phyloP scores from a whole-genome alignment of 495 filamentous ascomycete genomes.

The Trichoderma erinaceum region DNA sequence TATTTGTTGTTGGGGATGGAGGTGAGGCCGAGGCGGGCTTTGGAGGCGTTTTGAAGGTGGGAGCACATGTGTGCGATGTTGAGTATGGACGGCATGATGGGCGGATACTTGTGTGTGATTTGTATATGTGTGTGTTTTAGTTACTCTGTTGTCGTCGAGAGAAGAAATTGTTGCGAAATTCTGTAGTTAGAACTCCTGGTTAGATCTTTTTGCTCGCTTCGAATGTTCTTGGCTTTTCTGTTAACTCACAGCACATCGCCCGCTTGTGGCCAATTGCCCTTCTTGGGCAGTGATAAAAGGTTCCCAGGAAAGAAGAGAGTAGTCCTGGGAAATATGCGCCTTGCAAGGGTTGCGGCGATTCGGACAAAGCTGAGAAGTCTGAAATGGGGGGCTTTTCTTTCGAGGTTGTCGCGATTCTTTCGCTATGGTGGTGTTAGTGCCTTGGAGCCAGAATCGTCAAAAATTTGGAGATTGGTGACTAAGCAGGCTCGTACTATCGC shows the following conservation, averaged over 20 bases:
- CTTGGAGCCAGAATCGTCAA: not conserved
- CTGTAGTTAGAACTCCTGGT: not conserved
- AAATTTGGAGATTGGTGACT: constrained; percentile 12
- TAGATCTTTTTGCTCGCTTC: not conserved
- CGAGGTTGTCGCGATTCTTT: constrained; percentile 9
- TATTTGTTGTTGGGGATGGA: constrained; percentile 78
- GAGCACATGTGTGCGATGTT: constrained; percentile 76
- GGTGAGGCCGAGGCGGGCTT: constrained; percentile 78
- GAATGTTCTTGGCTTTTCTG: not conserved
- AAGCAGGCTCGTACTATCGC: not conserved
- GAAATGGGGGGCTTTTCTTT: not conserved
- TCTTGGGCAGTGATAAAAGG: not conserved
- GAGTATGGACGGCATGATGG: constrained; percentile 45
- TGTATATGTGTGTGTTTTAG: not conserved
- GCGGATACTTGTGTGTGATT: not conserved
- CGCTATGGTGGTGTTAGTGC: constrained; percentile 8
- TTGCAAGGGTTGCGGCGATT: not conserved
- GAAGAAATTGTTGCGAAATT: not conserved
- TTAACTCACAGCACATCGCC: not conserved
- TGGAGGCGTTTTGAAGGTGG: constrained; percentile 89
- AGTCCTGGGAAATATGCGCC: not conserved
- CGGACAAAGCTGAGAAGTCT: not conserved
- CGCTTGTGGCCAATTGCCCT: not conserved
- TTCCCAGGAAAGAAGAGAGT: not conserved
- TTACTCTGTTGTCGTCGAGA: not conserved